Percentiles rank a stretch among this genome's conserved stretches.
Conservation (phyloP, 2,329 filamentous ascomycete genomes). For the Orbilia brochopaga region DNA sequence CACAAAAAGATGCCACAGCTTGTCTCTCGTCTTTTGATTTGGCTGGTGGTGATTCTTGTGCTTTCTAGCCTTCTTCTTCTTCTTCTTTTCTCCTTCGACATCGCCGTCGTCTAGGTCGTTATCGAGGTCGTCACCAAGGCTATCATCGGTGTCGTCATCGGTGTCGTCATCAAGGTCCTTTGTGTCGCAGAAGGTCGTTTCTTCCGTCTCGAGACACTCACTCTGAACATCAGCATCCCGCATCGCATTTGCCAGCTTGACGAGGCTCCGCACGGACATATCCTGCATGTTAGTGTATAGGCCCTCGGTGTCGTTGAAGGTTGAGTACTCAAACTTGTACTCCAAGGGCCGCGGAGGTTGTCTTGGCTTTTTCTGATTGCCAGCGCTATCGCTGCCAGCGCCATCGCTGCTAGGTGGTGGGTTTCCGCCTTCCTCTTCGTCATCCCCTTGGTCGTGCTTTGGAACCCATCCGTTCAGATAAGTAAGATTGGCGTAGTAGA, state of each 20-base stretch:
- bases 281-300: constrained; percentile 79
- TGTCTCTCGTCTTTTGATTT: constrained; percentile 56
- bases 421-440: constrained; percentile 54
- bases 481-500: constrained; percentile 95
- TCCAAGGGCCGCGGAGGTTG: constrained; percentile 65
- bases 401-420: constrained; percentile 52
- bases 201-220: constrained; percentile 51
- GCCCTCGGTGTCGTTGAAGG: constrained; percentile 68
- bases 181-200: constrained; percentile 13
- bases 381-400: constrained; percentile 54
- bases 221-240: constrained; percentile 57
- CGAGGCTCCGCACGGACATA: constrained; percentile 80
- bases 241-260: constrained; percentile 82
- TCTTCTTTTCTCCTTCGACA: constrained; percentile 50
- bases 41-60: constrained; percentile 50
- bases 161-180: not conserved
- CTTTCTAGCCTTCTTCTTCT: constrained; percentile 47
- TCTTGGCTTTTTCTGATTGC: constrained; percentile 65
- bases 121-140: constrained; percentile 35
- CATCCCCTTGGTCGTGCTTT: constrained; percentile 62
- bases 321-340: constrained; percentile 86
- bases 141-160: constrained; percentile 18
- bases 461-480: constrained; percentile 68
- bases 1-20: constrained; percentile 58
- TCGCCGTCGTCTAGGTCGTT: constrained; percentile 39